Conservation (phyloP, 2,329 filamentous ascomycete species). For the Fusarium compactum region DNA sequence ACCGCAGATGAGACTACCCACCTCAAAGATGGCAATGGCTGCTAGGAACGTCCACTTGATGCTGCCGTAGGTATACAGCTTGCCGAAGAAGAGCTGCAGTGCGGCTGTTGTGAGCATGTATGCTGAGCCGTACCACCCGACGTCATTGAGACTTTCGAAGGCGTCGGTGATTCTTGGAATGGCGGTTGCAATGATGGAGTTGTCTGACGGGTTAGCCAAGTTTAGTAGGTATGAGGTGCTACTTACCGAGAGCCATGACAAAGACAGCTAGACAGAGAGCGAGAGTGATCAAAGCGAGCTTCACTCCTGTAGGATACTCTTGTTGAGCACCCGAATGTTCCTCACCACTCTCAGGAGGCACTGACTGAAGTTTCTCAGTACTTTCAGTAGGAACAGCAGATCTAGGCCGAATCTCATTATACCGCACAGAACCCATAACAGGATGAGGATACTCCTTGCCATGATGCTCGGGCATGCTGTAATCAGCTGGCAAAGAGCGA, state of each 20-base stretch:
- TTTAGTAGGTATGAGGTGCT: accelerated
- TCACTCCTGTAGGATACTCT: conserved; percentile 44
- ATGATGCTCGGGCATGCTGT: conserved; percentile 24
- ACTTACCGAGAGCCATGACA: conserved; percentile 55
- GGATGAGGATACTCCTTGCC: conserved; percentile 37
- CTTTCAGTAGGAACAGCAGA: conserved; percentile 42
- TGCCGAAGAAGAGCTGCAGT: conserved; percentile 56
- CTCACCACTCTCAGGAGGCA: neutral
- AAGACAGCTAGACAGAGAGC: conserved; percentile 56
- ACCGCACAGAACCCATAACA: conserved; percentile 42
- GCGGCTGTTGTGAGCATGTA: conserved; percentile 58
- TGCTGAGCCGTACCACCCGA: conserved; percentile 63
- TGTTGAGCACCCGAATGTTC: conserved; percentile 6
- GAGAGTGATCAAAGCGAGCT: conserved; percentile 52
- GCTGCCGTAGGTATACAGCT: conserved; percentile 60
- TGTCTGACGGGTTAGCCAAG: conserved; percentile 46
- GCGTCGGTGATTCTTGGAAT: conserved; percentile 59
- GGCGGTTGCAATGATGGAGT: conserved; percentile 58
- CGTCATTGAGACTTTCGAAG: conserved; percentile 59
- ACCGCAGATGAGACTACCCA: conserved; percentile 58
- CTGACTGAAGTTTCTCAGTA: conserved; percentile 46
- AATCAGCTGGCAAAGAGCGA: conserved; percentile 36
- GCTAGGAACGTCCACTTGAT: conserved; percentile 57
- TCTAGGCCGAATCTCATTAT: conserved; percentile 38
- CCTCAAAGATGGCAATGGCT: conserved; percentile 57